Base-by-base conservation (phyloP, 257 asterid genomes). In the Pogostemon cablin region DNA sequence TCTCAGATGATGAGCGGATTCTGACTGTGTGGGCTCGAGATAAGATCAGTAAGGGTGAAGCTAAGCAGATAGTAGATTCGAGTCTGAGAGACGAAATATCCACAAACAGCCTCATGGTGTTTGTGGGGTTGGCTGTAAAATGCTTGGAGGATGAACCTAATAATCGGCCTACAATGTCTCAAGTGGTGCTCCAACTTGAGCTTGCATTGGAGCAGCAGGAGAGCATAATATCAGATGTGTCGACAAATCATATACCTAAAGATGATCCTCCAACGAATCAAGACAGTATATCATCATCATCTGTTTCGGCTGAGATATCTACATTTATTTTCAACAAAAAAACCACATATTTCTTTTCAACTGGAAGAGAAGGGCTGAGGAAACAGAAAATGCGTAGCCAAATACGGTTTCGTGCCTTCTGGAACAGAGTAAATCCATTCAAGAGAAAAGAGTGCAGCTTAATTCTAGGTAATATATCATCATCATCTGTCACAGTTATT, bases 121-220 rank as follows among this genome's bases (percentile, higher is more conserved):
- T 78, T 69, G 76, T 80, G 68, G 83, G 75, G 66, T 67, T 81
- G 47, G 87, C 82, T 2, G 76, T 57, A 41, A 86, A 79, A 74
- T 86, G 95, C 80, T 73, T 86, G 72, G 65, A 53, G 60, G 79
- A 78, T 15, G 85, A 75, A 12, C 87, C 92, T 6, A 81, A 65
- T 50, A 79, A 80, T 57, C 80, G 88, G 47, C 95, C 92, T 44
- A 49, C 83, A n/a, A 86, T 88, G 90, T 81, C 85, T 48, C 85
- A 82, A 71, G 80, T 86, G 41, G 82, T 86, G 65, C 56, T 12
- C 41, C 82, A 81, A 67, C 82, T 81, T 32, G 85, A 81, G 73
- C 12, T 46, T 50, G 77, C 82, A 6, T 62, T 81, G 9, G 78
- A 75, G 65, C 86, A 75, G 35, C 81, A 78, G 41, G 72, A 68